Percentiles rank a stretch among this genome's conserved stretches.
Conservation (phyloP, 2,329 filamentous ascomycete species). For the Verruconis gallopava region DNA sequence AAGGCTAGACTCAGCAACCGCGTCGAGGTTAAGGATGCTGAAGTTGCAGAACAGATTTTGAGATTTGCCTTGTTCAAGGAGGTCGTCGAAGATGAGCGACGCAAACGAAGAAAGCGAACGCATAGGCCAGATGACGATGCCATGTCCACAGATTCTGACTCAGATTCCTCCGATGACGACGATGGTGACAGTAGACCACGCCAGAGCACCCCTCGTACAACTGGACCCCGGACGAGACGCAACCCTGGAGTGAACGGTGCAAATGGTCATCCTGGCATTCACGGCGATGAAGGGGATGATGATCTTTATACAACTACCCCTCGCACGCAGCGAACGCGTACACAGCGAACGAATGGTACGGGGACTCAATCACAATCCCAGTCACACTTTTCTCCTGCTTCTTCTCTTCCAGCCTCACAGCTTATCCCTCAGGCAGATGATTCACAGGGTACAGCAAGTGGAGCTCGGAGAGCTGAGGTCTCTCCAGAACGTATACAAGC, state of each 20-base stretch:
- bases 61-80: constrained; percentile 97
- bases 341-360: constrained; percentile 18
- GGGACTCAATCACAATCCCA: constrained; percentile 21
- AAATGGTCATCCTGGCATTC: constrained; percentile 23
- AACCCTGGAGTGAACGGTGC: constrained; percentile 15
- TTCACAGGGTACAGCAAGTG: constrained; percentile 8
- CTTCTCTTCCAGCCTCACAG: constrained; percentile 66
- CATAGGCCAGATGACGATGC: constrained; percentile 42
- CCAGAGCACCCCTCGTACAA: constrained; percentile 20
- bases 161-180: constrained; percentile 47
- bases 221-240: constrained; percentile 24
- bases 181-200: constrained; percentile 35
- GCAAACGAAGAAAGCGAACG: constrained; percentile 70
- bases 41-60: constrained; percentile 77
- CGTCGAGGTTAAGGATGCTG: constrained; percentile 80
- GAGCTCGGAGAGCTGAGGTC: constrained; percentile 4
- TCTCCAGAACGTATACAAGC: constrained; percentile 42
- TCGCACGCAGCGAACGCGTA: constrained; percentile 29
- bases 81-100: constrained; percentile 63
- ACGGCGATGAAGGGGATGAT: constrained; percentile 35
- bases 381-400: constrained; percentile 60
- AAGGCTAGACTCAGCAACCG: constrained; percentile 79
- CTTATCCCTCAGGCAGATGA: constrained; percentile 28
- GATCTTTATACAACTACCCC: constrained; percentile 42
- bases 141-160: constrained; percentile 43